These are phyloP conservation scores for Epichloe amarillans DNA, from an alignment of 2,329 filamentous ascomycete species.

Conservation along the genomic window DNA sequence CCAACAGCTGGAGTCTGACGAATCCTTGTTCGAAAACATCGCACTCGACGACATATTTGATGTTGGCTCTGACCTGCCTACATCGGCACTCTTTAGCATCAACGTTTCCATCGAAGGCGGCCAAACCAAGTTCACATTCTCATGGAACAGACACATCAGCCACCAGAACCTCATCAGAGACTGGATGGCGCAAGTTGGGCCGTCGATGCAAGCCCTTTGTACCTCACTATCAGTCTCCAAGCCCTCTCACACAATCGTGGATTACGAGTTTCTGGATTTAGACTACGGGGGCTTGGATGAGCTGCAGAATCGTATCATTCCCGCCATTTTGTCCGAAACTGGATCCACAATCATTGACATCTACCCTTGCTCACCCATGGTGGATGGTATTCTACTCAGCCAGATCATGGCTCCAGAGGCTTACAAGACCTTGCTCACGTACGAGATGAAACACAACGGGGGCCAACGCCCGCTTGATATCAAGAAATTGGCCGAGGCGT, in stretches of 20 bases:
- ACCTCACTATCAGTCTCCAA: not conserved
- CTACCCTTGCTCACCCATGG: slow-evolving; percentile 25
- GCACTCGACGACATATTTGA: not conserved
- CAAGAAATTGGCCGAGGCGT: slow-evolving; percentile 6
- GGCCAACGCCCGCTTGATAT: not conserved
- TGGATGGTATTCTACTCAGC: slow-evolving; percentile 23
- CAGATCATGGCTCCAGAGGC: slow-evolving; percentile 10
- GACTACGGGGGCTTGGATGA: slow-evolving; percentile 16
- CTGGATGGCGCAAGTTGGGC: slow-evolving; percentile 1
- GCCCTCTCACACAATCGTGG: not conserved
- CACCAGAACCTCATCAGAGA: slow-evolving; percentile 2
- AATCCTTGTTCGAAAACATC: slow-evolving; percentile 7
- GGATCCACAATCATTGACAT: slow-evolving; percentile 18
- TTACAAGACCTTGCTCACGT: slow-evolving; percentile 10
- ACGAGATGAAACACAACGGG: slow-evolving; percentile 6
- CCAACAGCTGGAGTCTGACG: slow-evolving; percentile 8
- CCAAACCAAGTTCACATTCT: slow-evolving; percentile 1
- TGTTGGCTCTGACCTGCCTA: slow-evolving; percentile 1
- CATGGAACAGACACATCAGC: slow-evolving; percentile 2
- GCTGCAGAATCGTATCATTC: slow-evolving; percentile 11
- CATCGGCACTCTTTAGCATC: slow-evolving; percentile 1
- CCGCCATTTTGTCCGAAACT: slow-evolving; percentile 6
- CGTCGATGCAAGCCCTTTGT: slow-evolving; percentile 1
- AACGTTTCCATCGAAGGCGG: slow-evolving; percentile 2
- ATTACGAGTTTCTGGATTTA: slow-evolving; percentile 5